These are phyloP conservation scores for Yamadazyma songkhlaensis DNA, from an alignment of 1,139 yeast species.

Conservation along the genomic window DNA sequence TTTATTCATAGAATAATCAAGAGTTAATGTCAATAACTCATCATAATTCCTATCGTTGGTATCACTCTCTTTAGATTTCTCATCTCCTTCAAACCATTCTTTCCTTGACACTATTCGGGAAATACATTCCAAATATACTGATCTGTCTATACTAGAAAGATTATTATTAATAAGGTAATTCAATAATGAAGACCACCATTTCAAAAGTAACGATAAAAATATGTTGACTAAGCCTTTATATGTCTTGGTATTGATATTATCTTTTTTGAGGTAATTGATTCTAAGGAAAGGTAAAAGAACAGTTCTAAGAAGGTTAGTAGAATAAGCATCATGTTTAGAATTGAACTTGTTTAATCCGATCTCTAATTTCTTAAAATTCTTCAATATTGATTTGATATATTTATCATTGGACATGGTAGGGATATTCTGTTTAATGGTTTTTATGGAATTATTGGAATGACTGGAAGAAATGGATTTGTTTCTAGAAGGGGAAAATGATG, in stretches of 20 bases:
- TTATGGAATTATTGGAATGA: constrained; percentile 14
- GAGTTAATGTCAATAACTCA: constrained; percentile 46
- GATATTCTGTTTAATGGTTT: constrained; percentile 10
- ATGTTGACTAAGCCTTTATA: constrained; percentile 35
- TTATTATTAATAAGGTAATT: constrained; percentile 29
- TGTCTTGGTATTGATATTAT: constrained; percentile 18
- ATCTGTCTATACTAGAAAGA: constrained; percentile 44
- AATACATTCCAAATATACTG: constrained; percentile 72
- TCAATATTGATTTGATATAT: constrained; percentile 28
- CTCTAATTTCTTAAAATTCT: constrained; percentile 44
- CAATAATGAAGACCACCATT: constrained; percentile 70
- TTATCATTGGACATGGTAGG: constrained; percentile 16
- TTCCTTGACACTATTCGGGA: constrained; percentile 61
- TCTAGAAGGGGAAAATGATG: constrained; percentile 3
- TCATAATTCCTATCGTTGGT: constrained; percentile 21
- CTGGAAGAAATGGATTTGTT: constrained; percentile 15
- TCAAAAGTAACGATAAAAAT: constrained; percentile 39
- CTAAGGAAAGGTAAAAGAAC: constrained; percentile 67
- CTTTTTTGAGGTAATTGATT: constrained; percentile 24
- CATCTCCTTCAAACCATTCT: constrained; percentile 53
- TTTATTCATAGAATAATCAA: constrained; percentile 53
- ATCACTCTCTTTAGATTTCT: neutral
- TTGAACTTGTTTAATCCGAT: constrained; percentile 46
- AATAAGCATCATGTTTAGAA: constrained; percentile 50
- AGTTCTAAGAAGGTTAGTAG: constrained; percentile 66